phyloP scores from a whole-genome alignment of 192 early-diverging fungal genomes.

The Mycoemilia scoparia region DNA sequence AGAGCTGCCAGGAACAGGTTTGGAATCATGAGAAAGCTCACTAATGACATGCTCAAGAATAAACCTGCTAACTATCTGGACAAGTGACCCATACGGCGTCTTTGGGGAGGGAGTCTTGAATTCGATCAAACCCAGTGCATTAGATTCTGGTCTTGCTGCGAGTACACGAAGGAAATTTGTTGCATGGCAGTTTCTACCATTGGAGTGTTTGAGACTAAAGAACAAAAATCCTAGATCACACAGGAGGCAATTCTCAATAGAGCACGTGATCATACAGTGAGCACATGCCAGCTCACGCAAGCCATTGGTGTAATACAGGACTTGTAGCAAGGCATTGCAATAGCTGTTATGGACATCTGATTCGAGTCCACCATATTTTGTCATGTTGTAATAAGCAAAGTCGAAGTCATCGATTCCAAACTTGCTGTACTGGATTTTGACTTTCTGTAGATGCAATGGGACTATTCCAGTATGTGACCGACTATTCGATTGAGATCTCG shows the following conservation, averaged over 20 bases:
- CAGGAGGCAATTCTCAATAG: slow-evolving; percentile 57
- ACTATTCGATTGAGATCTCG: too few relatives aligned
- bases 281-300: slow-evolving; percentile 49
- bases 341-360: slow-evolving; percentile 80
- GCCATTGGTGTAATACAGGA: slow-evolving; percentile 49
- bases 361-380: slow-evolving; percentile 73
- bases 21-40: slow-evolving; percentile 35
- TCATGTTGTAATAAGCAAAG: slow-evolving; percentile 93
- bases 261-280: slow-evolving; percentile 50
- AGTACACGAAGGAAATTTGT: slow-evolving; percentile 77
- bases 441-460: slow-evolving; percentile 19
- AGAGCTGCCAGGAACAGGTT: slow-evolving; percentile 2
- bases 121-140: slow-evolving; percentile 73
- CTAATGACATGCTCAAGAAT: slow-evolving; percentile 76
- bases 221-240: slow-evolving; percentile 92
- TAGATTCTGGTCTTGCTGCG: slow-evolving; percentile 65
- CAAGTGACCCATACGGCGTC: slow-evolving; percentile 48
- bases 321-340: slow-evolving; percentile 77
- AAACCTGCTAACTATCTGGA: slow-evolving; percentile 80
- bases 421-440: slow-evolving; percentile 37
- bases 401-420: slow-evolving; percentile 99
- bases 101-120: slow-evolving; percentile 41
- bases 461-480: slow-evolving; percentile 5
- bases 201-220: slow-evolving; percentile 71
- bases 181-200: slow-evolving; percentile 91